Percentiles rank a stretch among this genome's conserved stretches.
phyloP scores from a whole-genome alignment of 306 rosid genomes.

The Rubus parviflorus region DNA sequence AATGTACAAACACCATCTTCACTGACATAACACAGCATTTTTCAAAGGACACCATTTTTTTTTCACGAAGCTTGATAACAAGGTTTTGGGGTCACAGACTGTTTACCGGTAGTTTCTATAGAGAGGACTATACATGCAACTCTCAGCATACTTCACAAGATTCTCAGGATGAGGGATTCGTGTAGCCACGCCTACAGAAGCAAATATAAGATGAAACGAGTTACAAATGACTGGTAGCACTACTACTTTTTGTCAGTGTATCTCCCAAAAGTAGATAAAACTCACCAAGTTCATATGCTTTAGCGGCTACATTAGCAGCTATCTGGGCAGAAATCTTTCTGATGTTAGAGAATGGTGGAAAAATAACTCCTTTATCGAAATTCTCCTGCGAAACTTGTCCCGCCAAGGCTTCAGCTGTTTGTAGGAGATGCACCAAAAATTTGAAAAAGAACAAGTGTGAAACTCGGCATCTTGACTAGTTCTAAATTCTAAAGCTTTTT shows the following conservation, averaged over 20 bases:
- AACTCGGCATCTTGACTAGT: not conserved
- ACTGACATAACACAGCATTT: not conserved
- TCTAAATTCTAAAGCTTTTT: constrained; percentile 1
- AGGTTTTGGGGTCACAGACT: not conserved
- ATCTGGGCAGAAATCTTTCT: constrained; percentile 81
- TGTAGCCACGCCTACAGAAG: constrained; percentile 68
- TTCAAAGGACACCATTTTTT: not conserved
- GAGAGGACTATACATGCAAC: constrained; percentile 82
- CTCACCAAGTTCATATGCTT: constrained; percentile 84
- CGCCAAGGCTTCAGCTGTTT: constrained; percentile 79
- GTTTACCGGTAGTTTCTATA: constrained; percentile 67
- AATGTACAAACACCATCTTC: not conserved
- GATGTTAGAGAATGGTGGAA: constrained; percentile 71
- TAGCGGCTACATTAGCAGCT: constrained; percentile 88
- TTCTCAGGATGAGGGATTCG: constrained; percentile 80
- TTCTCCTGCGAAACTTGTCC: constrained; percentile 61
- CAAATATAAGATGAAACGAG: constrained; percentile 8
- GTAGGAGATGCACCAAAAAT: not conserved
- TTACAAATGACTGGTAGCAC: not conserved
- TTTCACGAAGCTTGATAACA: not conserved
- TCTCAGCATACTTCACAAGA: constrained; percentile 81
- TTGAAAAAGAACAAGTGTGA: constrained; percentile 1
- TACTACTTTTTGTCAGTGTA: not conserved
- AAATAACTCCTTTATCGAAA: constrained; percentile 59
- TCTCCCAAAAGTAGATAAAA: not conserved